phyloP scores from a whole-genome alignment of 768 basidiomycete species.

The Omphalotus guepiniiformis region DNA sequence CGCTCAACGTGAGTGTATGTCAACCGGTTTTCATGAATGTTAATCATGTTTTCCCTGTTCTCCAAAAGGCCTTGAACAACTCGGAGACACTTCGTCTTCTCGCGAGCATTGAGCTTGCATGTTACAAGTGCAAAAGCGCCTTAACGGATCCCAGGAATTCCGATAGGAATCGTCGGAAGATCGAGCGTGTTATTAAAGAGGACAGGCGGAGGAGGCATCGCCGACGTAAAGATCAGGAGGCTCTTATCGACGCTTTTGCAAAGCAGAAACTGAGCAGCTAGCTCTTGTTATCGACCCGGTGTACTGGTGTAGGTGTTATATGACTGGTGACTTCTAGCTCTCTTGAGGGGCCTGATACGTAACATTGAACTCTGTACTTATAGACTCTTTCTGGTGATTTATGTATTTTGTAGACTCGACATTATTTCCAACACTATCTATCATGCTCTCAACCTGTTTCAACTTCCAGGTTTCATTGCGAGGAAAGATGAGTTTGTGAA shows the following conservation, averaged over 20 bases:
- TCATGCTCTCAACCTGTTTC: too few relatives aligned
- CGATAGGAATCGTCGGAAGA: constrained; percentile 59
- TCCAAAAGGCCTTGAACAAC: constrained; percentile 83
- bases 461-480: too few relatives aligned
- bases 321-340: too few relatives aligned
- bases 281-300: too few relatives aligned
- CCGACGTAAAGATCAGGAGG: constrained; percentile 79
- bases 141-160: constrained; percentile 65
- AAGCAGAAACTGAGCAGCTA: constrained; percentile 47
- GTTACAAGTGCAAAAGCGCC: constrained; percentile 70
- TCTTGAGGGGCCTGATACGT: too few relatives aligned
- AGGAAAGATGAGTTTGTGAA: too few relatives aligned
- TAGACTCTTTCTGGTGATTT: too few relatives aligned
- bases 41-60: constrained; percentile 9
- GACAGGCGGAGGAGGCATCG: constrained; percentile 78
- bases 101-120: constrained; percentile 82
- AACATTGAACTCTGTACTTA: too few relatives aligned
- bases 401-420: too few relatives aligned
- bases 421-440: too few relatives aligned
- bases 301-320: too few relatives aligned
- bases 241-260: constrained; percentile 77
- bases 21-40: constrained; percentile 7
- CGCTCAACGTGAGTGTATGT: constrained; percentile 58
- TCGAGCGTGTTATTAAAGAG: constrained; percentile 81
- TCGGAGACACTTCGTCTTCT: constrained; percentile 78